Evolutionary conservation across 2,329 filamentous ascomycete species (phyloP), one percentile per base, ranked within the genome.

Genomic region (Dactylellina drechsleri): DNA sequence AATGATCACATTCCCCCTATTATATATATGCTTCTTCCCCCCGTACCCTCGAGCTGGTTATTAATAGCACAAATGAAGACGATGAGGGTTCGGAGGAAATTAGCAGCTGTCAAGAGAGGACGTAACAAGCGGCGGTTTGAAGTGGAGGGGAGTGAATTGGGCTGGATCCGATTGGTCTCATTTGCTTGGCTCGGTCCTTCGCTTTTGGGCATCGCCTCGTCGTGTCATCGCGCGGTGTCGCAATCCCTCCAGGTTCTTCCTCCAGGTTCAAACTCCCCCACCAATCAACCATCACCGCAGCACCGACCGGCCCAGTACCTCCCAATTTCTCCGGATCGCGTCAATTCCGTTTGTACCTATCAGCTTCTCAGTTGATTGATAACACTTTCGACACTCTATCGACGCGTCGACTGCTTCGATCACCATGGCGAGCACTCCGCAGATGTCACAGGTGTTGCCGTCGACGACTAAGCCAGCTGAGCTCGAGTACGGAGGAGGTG

Each of bases 401-500:
- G 64, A 75, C 71, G 71, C 71, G 71, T 75, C 71, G 64, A 31
- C 47, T 41, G 5, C n/a, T 13, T 41, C 13, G 7, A 47, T 45
- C 54, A 65, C 23, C 28, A 76, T 76, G 72, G 72, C 72, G 59
- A 76, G 72, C 66, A 76, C 72, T 58, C 72, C 72, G 13, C 72
- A 76, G 31, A 54, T 52, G 49, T 36, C 59, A 41, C 59, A 70
- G 52, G 60, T 76, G n/a, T 43, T 76, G 28, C 66, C 72, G 12
- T 60, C 72, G 31, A 76, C 72, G 20, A 70, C 65, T n/a, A 76
- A 76, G 40, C 72, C 72, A 12, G 65, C 72, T 16, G 72, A 76
- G 41, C 60, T 76, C 8, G 72, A 76, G 36, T 76, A 76, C 20
- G 72, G 72, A 60, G 72, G 72, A 71, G 72, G 72, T 76, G 47